phyloP scores from a whole-genome alignment of 306 rosid species.

The Trifolium fragiferum region DNA sequence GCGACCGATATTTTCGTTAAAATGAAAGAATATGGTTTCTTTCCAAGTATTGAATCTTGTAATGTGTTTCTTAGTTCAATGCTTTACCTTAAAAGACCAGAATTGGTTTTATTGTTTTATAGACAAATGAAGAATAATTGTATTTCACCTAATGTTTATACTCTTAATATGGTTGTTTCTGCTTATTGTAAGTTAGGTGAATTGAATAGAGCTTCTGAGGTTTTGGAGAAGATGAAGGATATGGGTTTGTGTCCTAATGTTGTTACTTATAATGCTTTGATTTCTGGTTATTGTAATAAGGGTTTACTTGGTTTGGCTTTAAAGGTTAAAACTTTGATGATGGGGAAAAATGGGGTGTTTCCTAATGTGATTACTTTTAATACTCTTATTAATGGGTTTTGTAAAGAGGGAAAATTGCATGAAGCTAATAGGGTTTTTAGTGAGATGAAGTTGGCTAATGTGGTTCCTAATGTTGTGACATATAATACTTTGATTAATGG shows the following conservation, averaged over 20 bases:
- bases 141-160: constrained; percentile 67
- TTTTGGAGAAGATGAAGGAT: constrained; percentile 58
- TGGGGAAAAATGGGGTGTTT: constrained; percentile 59
- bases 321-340: constrained; percentile 61
- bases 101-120: constrained; percentile 61
- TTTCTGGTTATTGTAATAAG: constrained; percentile 74
- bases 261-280: constrained; percentile 69
- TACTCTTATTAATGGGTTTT: constrained; percentile 71
- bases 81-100: constrained; percentile 62
- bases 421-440: constrained; percentile 69
- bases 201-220: constrained; percentile 58
- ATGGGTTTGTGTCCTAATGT: constrained; percentile 72
- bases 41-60: constrained; percentile 73
- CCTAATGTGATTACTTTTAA: constrained; percentile 72
- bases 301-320: constrained; percentile 65
- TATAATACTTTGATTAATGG: constrained; percentile 79
- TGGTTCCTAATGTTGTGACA: constrained; percentile 69
- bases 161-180: constrained; percentile 71
- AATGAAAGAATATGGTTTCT: constrained; percentile 81
- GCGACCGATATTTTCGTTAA: constrained; percentile 61
- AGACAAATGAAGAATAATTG: constrained; percentile 53
- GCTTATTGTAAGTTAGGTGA: constrained; percentile 72
- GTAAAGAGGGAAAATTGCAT: constrained; percentile 67
- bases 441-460: constrained; percentile 69
- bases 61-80: constrained; percentile 72